A percentile compares a stretch with the other conserved stretches of the same genome.
Conservation (phyloP, 2,329 filamentous ascomycete genomes). For the Colletotrichum tabaci region DNA sequence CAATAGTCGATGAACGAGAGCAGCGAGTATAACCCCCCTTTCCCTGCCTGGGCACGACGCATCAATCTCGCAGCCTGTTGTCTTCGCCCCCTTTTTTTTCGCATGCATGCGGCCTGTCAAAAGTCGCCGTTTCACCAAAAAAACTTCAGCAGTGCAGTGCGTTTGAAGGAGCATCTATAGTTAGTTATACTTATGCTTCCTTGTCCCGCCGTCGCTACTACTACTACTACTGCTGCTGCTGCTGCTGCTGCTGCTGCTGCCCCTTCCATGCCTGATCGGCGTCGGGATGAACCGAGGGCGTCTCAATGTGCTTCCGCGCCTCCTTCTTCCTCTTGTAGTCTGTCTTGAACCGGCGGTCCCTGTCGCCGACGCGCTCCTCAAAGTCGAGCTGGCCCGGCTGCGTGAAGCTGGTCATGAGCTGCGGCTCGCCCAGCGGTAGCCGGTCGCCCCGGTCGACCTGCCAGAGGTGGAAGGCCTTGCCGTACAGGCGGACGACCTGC, state of each 20-base stretch:
- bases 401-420: constrained; percentile 70
- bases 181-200: constrained; percentile 4
- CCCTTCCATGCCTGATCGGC: constrained; percentile 43
- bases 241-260: not conserved
- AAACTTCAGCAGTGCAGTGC: constrained; percentile 4
- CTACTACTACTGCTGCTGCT: not conserved
- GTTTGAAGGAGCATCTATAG: constrained; percentile 15
- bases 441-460: constrained; percentile 82
- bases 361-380: constrained; percentile 57
- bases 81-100: not conserved
- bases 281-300: constrained; percentile 58
- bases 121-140: constrained; percentile 1
- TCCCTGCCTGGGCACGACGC: constrained; percentile 11
- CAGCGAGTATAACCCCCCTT: constrained; percentile 1
- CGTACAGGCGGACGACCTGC: constrained; percentile 80
- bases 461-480: constrained; percentile 90
- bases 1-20: constrained; percentile 1
- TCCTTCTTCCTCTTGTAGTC: constrained; percentile 63
- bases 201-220: not conserved
- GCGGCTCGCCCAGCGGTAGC: constrained; percentile 66
- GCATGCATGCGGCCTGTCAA: not conserved
- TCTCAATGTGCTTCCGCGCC: constrained; percentile 58
- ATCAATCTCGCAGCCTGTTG: constrained; percentile 7
- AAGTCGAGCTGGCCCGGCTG: constrained; percentile 65
- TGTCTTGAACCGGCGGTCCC: constrained; percentile 62